Evolutionary conservation across 192 early-diverging fungal genomes (phyloP).

Genomic region (Coemansia sp.): DNA sequence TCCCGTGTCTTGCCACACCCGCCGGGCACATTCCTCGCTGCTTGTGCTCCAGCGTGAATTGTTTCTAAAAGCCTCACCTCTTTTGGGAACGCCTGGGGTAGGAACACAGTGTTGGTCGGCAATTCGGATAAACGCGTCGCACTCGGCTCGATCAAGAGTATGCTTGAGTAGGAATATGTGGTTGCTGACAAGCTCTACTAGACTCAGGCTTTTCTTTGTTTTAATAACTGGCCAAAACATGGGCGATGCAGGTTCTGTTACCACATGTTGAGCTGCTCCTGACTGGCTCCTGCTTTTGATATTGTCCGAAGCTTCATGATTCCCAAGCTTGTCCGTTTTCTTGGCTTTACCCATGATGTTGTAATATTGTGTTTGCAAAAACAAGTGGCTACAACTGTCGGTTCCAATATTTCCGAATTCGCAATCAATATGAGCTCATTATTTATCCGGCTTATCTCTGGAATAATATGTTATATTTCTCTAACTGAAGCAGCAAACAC

Average conservation of each 20-base stretch:
- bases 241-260: background rate
- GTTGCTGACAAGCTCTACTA: constrained; percentile 36
- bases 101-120: constrained; percentile 40
- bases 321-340: constrained; percentile 1
- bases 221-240: constrained; percentile 40
- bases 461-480: too few species aligned
- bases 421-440: too few species aligned
- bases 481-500: too few species aligned
- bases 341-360: constrained; percentile 26
- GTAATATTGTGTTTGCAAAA: background rate
- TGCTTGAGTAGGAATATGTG: constrained; percentile 37
- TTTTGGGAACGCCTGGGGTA: constrained; percentile 46
- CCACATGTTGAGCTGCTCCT: background rate
- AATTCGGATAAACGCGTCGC: constrained; percentile 44
- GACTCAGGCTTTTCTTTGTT: constrained; percentile 25
- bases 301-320: background rate
- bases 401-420: too few species aligned
- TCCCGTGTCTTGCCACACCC: constrained; percentile 55
- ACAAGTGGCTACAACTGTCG: too few species aligned
- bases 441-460: too few species aligned
- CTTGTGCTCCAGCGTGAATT: constrained; percentile 59
- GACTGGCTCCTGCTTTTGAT: background rate
- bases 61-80: constrained; percentile 62
- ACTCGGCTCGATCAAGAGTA: constrained; percentile 32
- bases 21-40: constrained; percentile 49